Evolutionary conservation across 495 filamentous ascomycete species (phyloP), one percentile per base, ranked within the genome.

Genomic region (Podospora fimiseda): DNA sequence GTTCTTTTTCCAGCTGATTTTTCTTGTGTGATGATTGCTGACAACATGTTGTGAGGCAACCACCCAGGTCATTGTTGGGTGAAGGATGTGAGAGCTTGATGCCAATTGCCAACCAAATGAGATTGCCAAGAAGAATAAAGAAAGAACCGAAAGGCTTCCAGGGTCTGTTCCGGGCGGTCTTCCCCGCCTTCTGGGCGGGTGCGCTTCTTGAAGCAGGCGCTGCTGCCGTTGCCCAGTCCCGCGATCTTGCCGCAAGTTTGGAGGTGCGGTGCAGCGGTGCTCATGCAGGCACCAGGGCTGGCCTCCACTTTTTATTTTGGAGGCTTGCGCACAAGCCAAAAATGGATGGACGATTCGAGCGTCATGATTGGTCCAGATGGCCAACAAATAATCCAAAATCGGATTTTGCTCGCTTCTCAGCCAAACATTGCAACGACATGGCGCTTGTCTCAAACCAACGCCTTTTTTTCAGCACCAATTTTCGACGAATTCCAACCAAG

Each of bases 141-240:
- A 6, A 11, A 11, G 11, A 33, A 33, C 5, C 6, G 27, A 5
- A 21, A 21, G 41, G 41, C 16, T 18, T 14, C 16, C 6, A 21
- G 21, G 14, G 15, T 3, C 3, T 20, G 16, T 19, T 21, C 13
- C 3, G 9, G 16, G 8, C 11, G n/a, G 46, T 36, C 14, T 22
- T 49, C 49, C 49, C 49, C 49, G 39, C 49, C 8, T 51, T 51
- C 49, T 36, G 37, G n/a, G n/a, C 49, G 22, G 38, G 14, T n/a
- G 14, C 24, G 22, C 3, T 33, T 33, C 6, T 33, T 33, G 27
- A 11, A 33, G 27, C 27, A 33, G 27, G 27, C 27, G 27, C 27
- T 33, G 27, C 27, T 33, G 27, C 11, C 11, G 27, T 11, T 33
- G 27, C 27, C 27, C 27, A 6, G 27, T 33, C 27, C 27, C 11